Conservation (phyloP, 495 filamentous ascomycete genomes). For the Hypoxylon perforatum region DNA sequence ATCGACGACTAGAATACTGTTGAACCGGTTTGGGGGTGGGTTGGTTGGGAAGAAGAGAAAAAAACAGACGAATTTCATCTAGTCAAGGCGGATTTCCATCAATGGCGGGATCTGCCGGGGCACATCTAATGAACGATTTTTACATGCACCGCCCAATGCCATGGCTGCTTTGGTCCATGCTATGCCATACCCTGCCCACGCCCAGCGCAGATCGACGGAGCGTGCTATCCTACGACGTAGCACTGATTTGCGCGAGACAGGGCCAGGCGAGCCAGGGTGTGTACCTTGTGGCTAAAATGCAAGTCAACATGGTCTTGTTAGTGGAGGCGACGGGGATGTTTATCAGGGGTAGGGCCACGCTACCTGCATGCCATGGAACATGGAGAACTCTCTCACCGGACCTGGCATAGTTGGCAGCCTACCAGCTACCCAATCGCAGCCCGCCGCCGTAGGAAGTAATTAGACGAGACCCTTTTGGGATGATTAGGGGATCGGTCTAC, state of each 20-base stretch:
- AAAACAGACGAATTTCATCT: slow-evolving; percentile 20
- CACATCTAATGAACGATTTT: slow-evolving; percentile 30
- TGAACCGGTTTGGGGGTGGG: slow-evolving; percentile 17
- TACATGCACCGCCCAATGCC: slow-evolving; percentile 32
- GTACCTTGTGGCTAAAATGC: slow-evolving; percentile 44
- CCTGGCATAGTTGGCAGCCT: slow-evolving; percentile 13
- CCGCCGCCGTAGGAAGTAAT: background rate
- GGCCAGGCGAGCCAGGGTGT: slow-evolving; percentile 21
- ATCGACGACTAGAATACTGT: slow-evolving; percentile 16
- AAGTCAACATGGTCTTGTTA: slow-evolving; percentile 35
- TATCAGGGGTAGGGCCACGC: slow-evolving; percentile 39
- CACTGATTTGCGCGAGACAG: slow-evolving; percentile 35
- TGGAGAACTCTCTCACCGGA: slow-evolving; percentile 22
- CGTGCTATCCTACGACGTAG: slow-evolving; percentile 31
- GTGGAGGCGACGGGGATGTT: slow-evolving; percentile 27
- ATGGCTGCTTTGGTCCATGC: slow-evolving; percentile 33
- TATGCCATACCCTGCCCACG: slow-evolving; percentile 30
- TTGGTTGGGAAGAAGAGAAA: slow-evolving; percentile 32
- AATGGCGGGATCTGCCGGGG: slow-evolving; percentile 42
- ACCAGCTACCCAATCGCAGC: too few relatives aligned
- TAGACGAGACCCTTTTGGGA: background rate
- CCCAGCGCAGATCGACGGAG: slow-evolving; percentile 40
- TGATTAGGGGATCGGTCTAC: slow-evolving; percentile 1
- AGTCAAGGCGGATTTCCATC: slow-evolving; percentile 35
- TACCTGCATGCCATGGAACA: slow-evolving; percentile 31